A percentile compares a stretch with the other conserved stretches of the same genome.
phyloP scores from a whole-genome alignment of 179 eudicot genomes.

The Silene vulgaris region DNA sequence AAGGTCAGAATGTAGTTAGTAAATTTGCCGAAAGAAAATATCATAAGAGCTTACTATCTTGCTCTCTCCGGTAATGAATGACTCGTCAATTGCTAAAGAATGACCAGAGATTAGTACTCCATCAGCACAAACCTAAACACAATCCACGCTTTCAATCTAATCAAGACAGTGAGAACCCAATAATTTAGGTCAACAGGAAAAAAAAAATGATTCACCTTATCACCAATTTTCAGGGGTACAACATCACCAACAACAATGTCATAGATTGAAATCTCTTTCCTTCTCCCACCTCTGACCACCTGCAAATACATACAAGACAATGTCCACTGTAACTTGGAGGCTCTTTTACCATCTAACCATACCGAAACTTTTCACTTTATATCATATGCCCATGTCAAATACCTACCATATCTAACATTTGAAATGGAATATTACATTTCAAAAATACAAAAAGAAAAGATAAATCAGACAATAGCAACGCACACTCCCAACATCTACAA shows the following conservation, averaged over 20 bases:
- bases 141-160: slow-evolving; percentile 7
- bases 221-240: slow-evolving; percentile 79
- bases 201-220: slow-evolving; percentile 51
- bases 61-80: slow-evolving; percentile 96
- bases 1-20: background rate
- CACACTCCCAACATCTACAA: background rate
- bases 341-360: background rate
- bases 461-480: background rate
- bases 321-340: background rate
- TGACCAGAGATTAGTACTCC: slow-evolving; percentile 76
- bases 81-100: slow-evolving; percentile 81
- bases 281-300: slow-evolving; percentile 77
- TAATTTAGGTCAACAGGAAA: background rate
- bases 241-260: slow-evolving; percentile 92
- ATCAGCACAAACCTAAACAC: slow-evolving; percentile 76
- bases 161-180: slow-evolving; percentile 4
- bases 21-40: background rate
- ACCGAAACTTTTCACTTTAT: background rate
- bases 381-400: background rate
- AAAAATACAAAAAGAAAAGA: background rate
- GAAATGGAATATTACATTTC: background rate
- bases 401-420: background rate
- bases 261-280: slow-evolving; percentile 65
- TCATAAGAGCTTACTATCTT: slow-evolving; percentile 49
- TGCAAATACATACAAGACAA: slow-evolving; percentile 24